Conservation (phyloP, 768 basidiomycete genomes). For the Mrakia frigida region DNA sequence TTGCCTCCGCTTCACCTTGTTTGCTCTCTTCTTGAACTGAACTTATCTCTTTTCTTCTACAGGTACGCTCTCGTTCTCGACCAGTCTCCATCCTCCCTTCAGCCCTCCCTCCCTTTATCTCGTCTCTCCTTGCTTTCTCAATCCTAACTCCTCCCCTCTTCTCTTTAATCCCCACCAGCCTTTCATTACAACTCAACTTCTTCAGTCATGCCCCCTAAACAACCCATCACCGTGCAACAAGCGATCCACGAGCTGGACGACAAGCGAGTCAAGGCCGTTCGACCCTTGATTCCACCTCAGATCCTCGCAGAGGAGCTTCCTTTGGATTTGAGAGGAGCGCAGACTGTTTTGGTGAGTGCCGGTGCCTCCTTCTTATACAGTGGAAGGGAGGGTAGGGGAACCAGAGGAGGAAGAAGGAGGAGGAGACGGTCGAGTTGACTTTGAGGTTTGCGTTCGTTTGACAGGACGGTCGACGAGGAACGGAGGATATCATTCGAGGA, state of each 20-base stretch:
- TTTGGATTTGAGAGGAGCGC: constrained; percentile 63
- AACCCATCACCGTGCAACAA: constrained; percentile 28
- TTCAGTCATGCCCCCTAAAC: neutral
- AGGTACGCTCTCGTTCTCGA: too few species aligned
- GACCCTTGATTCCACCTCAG: constrained; percentile 88
- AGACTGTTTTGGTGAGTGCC: constrained; percentile 61
- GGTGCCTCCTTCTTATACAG: neutral
- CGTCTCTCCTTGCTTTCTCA: neutral
- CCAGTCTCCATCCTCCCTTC: neutral
- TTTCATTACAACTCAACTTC: neutral
- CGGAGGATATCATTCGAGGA: constrained; percentile 53
- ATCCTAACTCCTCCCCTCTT: neutral
- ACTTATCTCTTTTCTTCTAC: too few species aligned
- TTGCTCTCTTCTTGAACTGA: too few species aligned
- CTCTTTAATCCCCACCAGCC: neutral
- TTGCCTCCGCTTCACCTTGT: too few species aligned
- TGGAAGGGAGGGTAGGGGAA: neutral
- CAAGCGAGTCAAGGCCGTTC: constrained; percentile 72
- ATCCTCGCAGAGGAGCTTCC: constrained; percentile 78
- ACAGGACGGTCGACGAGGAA: constrained; percentile 29
- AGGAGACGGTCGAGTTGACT: constrained; percentile 34
- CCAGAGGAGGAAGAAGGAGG: constrained; percentile 46
- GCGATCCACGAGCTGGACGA: constrained; percentile 70
- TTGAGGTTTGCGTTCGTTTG: constrained; percentile 39
- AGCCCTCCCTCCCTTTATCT: neutral